phyloP scores from a whole-genome alignment of 2,329 filamentous ascomycete genomes.

The Monilinia laxa region DNA sequence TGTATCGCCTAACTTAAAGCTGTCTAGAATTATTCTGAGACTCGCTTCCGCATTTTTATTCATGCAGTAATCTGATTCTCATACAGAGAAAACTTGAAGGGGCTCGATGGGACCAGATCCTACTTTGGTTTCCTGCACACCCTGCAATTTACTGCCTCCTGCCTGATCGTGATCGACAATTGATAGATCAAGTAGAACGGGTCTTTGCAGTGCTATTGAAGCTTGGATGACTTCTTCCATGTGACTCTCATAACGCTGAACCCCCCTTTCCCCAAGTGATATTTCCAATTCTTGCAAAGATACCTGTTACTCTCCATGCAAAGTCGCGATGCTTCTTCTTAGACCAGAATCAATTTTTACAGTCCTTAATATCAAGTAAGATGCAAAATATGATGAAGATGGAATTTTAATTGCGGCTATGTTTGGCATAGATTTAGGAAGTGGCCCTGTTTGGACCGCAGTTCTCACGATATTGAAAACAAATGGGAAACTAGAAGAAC shows the following conservation, averaged over 20 bases:
- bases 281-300: conserved; percentile 63
- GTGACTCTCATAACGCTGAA: conserved; percentile 58
- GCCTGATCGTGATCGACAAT: not conserved
- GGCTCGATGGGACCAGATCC: conserved; percentile 43
- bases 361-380: conserved; percentile 61
- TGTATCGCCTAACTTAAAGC: conserved; percentile 35
- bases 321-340: conserved; percentile 60
- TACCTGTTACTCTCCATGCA: conserved; percentile 67
- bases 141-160: not conserved
- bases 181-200: conserved; percentile 1
- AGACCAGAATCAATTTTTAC: conserved; percentile 55
- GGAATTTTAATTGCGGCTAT: conserved; percentile 79
- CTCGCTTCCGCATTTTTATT: conserved; percentile 62
- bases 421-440: conserved; percentile 74
- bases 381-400: conserved; percentile 69
- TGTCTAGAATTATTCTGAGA: conserved; percentile 46
- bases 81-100: conserved; percentile 66
- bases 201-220: conserved; percentile 25
- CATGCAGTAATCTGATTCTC: conserved; percentile 65
- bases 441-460: conserved; percentile 68
- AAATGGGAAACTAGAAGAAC: conserved; percentile 67
- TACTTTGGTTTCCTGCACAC: not conserved
- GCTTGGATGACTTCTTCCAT: conserved; percentile 45
- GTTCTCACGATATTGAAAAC: conserved; percentile 73
- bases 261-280: conserved; percentile 68